Evolutionary conservation across 2,329 filamentous ascomycete species (phyloP), one percentile per base, ranked within the genome.

Genomic region (Moelleriella libera): DNA sequence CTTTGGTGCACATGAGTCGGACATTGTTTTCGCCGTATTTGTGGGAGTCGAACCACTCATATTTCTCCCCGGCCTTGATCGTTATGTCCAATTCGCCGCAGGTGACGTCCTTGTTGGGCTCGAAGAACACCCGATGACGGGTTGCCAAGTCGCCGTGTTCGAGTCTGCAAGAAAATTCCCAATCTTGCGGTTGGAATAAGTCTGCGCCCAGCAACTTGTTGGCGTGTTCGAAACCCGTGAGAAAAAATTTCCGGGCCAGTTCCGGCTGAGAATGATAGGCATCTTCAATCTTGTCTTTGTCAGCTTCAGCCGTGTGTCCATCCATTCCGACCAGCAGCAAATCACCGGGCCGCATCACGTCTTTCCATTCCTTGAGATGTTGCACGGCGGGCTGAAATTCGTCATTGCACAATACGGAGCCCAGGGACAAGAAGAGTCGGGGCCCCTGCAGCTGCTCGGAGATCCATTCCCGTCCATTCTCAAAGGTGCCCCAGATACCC

Each of bases 11-110:
- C 66, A 68, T 68, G 48, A 61, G 55, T 29, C 57, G 57, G 10
- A 68, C 65, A 31, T 57, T 57, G 4, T 56, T 49, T 51, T 65
- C 61, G 44, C 57, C 55, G 44, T 68, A 67, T 53, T 68, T 68
- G 54, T 68, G 66, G 32, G 66, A 65, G 52, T 68, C 66, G 49
- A 68, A 68, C 66, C 66, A 68, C 50, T 68, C 66, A 12, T 68
- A 55, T 48, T 67, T 63, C 42, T 64, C 57, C 11, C 61, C 65
- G 21, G 55, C 46, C 41, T 51, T 47, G 40, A 68, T 61, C 9
- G 50, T 49, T 12, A 55, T 54, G 2, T 49, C 53, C 30, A 59
- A 50, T 12, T 50, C 55, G 7, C 50, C 46, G 12, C 65, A 52
- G 5, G 49, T 47, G 32, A 68, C 54, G 28, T 65, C 59, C 12